Evolutionary conservation across 495 filamentous ascomycete species (phyloP).

Genomic region (Trypethelium eluteriae): DNA sequence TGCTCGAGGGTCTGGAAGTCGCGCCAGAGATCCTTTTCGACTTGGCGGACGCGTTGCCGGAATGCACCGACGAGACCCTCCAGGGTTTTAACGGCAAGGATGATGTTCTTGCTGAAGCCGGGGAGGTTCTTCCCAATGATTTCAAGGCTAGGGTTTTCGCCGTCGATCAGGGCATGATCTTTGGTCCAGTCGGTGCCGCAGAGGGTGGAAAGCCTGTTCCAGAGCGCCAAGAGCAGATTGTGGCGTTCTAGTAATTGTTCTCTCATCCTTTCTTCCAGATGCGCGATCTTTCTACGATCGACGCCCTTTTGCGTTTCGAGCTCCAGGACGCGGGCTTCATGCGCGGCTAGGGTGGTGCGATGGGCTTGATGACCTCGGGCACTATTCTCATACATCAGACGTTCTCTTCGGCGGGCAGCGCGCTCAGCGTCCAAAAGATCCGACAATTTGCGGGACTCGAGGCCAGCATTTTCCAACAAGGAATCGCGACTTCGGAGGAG

Average conservation of each 20-base stretch:
- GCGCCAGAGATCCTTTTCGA: slow-evolving; percentile 81
- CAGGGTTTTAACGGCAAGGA: slow-evolving; percentile 79
- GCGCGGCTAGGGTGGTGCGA: slow-evolving; percentile 69
- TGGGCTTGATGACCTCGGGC: slow-evolving; percentile 80
- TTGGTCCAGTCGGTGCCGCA: slow-evolving; percentile 91
- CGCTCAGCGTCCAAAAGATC: slow-evolving; percentile 91
- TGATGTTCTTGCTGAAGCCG: slow-evolving; percentile 79
- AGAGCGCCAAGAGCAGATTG: slow-evolving; percentile 71
- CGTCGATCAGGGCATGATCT: slow-evolving; percentile 80
- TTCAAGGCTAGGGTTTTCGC: slow-evolving; percentile 73
- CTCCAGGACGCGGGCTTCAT: slow-evolving; percentile 74
- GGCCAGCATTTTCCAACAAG: slow-evolving; percentile 78
- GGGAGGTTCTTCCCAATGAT: slow-evolving; percentile 67
- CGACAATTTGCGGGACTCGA: slow-evolving; percentile 75
- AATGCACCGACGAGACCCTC: slow-evolving; percentile 76
- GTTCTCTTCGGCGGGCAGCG: slow-evolving; percentile 71
- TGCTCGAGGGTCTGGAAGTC: slow-evolving; percentile 84
- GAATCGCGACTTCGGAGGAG: slow-evolving; percentile 84
- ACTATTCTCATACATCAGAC: slow-evolving; percentile 75
- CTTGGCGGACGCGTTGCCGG: slow-evolving; percentile 66
- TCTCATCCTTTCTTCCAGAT: slow-evolving; percentile 68
- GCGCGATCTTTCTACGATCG: slow-evolving; percentile 64
- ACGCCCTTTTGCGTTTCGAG: slow-evolving; percentile 65
- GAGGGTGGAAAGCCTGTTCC: slow-evolving; percentile 76
- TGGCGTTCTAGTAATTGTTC: slow-evolving; percentile 89